Conservation (phyloP, 345 rosid species). For the Nephelium lappaceum region DNA sequence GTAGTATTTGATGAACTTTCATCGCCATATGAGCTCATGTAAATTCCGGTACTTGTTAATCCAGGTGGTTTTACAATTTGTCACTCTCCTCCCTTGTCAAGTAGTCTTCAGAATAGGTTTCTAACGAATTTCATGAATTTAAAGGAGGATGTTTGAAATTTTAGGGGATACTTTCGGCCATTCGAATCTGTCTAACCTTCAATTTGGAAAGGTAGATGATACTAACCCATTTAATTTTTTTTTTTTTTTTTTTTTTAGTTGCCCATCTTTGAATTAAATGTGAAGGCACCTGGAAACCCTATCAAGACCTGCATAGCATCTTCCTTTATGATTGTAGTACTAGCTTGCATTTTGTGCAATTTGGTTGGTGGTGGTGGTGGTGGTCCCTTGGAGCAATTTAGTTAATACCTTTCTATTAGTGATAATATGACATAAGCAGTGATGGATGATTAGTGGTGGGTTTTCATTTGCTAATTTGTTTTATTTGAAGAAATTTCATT, state of each 20-base stretch:
- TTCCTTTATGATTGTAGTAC: background rate
- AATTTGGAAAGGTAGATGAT: background rate
- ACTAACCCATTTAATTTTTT: background rate
- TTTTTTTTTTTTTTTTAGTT: background rate
- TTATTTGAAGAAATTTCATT: too few relatives aligned
- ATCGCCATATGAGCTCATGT: too few relatives aligned
- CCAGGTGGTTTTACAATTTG: too few relatives aligned
- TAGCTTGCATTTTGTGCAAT: background rate
- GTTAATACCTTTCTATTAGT: background rate
- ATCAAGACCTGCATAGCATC: background rate
- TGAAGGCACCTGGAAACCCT: slow-evolving; percentile 12
- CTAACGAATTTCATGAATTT: too few relatives aligned
- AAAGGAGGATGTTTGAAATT: background rate
- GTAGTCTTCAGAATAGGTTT: too few relatives aligned
- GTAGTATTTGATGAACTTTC: too few relatives aligned
- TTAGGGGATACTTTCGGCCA: background rate
- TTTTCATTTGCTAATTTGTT: background rate
- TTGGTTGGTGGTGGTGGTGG: background rate
- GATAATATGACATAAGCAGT: background rate
- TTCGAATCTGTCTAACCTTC: background rate
- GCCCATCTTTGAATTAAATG: slow-evolving; percentile 7
- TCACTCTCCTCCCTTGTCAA: too few relatives aligned
- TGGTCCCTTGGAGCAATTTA: background rate
- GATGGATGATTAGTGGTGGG: background rate
- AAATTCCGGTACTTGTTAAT: too few relatives aligned